Evolutionary conservation across 2,329 filamentous ascomycete genomes (phyloP), one percentile per base, ranked within the genome.

Genomic region (Aspergillus ochraceoroseus): DNA sequence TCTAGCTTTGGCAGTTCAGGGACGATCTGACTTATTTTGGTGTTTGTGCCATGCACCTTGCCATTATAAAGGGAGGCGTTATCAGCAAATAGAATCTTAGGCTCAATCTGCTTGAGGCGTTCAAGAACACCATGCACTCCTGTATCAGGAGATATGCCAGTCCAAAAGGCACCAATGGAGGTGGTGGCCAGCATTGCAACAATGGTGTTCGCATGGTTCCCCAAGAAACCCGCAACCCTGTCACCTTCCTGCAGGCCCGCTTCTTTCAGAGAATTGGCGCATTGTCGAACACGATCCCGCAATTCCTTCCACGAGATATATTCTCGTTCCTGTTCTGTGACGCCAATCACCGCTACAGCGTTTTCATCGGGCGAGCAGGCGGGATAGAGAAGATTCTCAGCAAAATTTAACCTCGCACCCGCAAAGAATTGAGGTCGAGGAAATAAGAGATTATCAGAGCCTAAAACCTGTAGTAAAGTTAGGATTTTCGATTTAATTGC

Each of bases 91-190:
- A 96, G 70, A 1, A 94, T 67, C 44, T 77, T 80, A 3, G 92
- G 90, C 46, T 82, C 77, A 51, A 96, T 92, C 68, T 96, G 92
- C 31, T 76, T 76, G 46, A 96, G 68, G 5, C 92, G 77, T 61
- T 96, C 92, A 17, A 96, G 70, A 1, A 96, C 89, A 11, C 89
- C 90, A 54, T 86, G 87, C 2, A 94, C 86, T 7, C 90, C 90
- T 11, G 84, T 95, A 62, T 96, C 90, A 2, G 90, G 88, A 55
- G 86, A 94, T 33, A 95, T 87, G 5, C 85, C 85, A 0, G 89
- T 95, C 90, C 90, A 96, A 25, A 95, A 78, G 11, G 85, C 89
- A 19, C 92, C 92, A 2, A 95, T 64, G 1, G 86, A 80, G 0
- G 87, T 82, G 0, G 87, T 77, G 1, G 86, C 85, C 20, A 98